Percentiles rank a stretch among this genome's conserved stretches.
Conservation (phyloP, 306 rosid species). For the Erythrophleum fordii region DNA sequence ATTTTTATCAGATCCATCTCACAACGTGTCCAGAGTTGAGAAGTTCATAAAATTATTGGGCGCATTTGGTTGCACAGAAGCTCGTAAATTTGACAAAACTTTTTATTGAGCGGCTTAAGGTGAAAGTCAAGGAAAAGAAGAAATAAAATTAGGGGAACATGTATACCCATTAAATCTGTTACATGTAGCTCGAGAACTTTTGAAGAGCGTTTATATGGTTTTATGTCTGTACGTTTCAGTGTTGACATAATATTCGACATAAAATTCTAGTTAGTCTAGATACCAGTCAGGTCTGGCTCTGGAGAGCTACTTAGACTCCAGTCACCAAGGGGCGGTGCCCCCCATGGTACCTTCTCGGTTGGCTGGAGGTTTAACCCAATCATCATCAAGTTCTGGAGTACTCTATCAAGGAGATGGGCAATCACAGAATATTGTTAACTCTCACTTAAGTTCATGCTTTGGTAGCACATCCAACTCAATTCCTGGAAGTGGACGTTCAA, state of each 20-base stretch:
- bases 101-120: constrained; percentile 31
- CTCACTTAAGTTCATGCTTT: constrained; percentile 87
- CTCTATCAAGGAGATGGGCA: constrained; percentile 97
- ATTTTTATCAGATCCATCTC: constrained; percentile 49
- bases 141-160: background rate
- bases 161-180: background rate
- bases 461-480: constrained; percentile 78
- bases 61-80: constrained; percentile 37
- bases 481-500: constrained; percentile 79
- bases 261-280: constrained; percentile 27
- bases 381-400: constrained; percentile 92
- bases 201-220: constrained; percentile 26
- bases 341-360: constrained; percentile 93
- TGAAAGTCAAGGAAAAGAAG: background rate
- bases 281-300: constrained; percentile 68
- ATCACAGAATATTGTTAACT: constrained; percentile 73
- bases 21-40: constrained; percentile 39
- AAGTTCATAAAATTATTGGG: constrained; percentile 35
- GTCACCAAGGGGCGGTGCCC: constrained; percentile 73
- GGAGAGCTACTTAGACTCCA: constrained; percentile 76
- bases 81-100: constrained; percentile 21
- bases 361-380: constrained; percentile 91
- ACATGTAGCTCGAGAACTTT: constrained; percentile 34
- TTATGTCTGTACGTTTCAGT: constrained; percentile 40
- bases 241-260: constrained; percentile 38